phyloP scores from a whole-genome alignment of 1,139 yeast genomes.

The Meyerozyma elateridarum region DNA sequence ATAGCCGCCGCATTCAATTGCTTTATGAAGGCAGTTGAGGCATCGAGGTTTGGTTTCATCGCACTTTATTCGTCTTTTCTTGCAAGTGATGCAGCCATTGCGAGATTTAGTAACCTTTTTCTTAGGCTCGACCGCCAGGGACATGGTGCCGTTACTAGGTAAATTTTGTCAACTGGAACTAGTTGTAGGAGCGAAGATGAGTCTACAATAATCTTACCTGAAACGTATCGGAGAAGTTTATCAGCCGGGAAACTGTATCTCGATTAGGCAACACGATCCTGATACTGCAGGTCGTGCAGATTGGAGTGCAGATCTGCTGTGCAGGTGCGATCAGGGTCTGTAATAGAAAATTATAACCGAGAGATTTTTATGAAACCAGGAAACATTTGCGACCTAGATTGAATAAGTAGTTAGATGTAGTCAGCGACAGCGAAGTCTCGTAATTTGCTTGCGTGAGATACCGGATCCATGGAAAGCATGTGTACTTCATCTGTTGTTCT shows the following conservation, averaged over 20 bases:
- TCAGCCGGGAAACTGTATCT: background rate
- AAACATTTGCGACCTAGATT: slow-evolving; percentile 2
- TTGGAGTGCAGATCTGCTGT: no score
- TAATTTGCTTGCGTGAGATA: slow-evolving; percentile 29
- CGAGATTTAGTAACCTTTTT: slow-evolving; percentile 27
- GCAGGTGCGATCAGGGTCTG: background rate
- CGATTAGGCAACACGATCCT: background rate
- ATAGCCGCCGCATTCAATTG: slow-evolving; percentile 56
- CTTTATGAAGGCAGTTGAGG: slow-evolving; percentile 38
- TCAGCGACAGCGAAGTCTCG: slow-evolving; percentile 1
- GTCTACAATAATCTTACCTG: no score
- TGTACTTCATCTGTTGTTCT: slow-evolving; percentile 38
- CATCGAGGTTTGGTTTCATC: slow-evolving; percentile 56
- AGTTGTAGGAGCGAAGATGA: no score
- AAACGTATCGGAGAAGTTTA: background rate
- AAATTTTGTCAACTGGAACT: background rate
- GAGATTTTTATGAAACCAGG: background rate
- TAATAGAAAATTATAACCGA: background rate
- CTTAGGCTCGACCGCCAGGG: slow-evolving; percentile 1
- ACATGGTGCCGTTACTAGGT: background rate
- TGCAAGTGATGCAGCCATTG: slow-evolving; percentile 53
- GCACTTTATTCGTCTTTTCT: slow-evolving; percentile 52
- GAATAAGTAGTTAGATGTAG: slow-evolving; percentile 1
- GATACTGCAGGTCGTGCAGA: no score
- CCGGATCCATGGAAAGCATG: slow-evolving; percentile 47